phyloP scores from a whole-genome alignment of 305 asterid species.

The Withania somnifera region DNA sequence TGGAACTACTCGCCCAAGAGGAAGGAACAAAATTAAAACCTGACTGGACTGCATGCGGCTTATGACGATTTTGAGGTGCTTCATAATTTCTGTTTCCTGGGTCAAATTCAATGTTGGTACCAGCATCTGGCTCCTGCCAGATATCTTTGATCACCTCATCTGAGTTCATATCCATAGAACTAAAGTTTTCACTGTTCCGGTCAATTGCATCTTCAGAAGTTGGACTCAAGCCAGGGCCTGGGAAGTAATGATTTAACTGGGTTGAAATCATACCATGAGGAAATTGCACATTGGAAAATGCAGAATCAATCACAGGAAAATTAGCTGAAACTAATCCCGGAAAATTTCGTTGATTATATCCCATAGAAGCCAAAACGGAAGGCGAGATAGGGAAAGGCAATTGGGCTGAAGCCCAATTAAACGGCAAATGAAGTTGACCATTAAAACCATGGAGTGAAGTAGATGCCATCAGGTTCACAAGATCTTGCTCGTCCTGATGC shows the following conservation, averaged over 20 bases:
- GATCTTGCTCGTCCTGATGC: constrained; percentile 81
- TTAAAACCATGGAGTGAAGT: constrained; percentile 69
- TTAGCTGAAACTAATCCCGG: constrained; percentile 52
- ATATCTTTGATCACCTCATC: constrained; percentile 45
- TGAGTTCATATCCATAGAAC: constrained; percentile 41
- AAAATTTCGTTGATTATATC: constrained; percentile 54
- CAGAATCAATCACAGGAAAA: constrained; percentile 59
- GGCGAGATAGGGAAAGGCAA: constrained; percentile 74
- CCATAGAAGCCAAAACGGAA: constrained; percentile 72
- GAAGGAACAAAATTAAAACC: constrained; percentile 59
- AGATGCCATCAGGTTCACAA: constrained; percentile 88
- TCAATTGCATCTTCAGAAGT: constrained; percentile 48
- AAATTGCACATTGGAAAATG: constrained; percentile 57
- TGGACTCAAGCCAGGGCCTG: constrained; percentile 44
- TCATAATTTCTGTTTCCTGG: constrained; percentile 47
- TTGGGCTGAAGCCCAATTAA: constrained; percentile 52
- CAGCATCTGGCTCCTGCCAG: constrained; percentile 63
- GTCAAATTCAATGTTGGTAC: constrained; percentile 36
- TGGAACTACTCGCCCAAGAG: constrained; percentile 33
- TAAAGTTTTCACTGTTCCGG: constrained; percentile 42
- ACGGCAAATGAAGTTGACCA: constrained; percentile 56
- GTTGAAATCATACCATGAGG: constrained; percentile 63
- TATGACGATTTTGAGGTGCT: constrained; percentile 28
- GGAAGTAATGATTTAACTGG: constrained; percentile 48
- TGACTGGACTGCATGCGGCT: constrained; percentile 27